These are phyloP conservation scores for Linderniella brevidens DNA, from an alignment of 257 asterid species.

Conservation along the genomic window DNA sequence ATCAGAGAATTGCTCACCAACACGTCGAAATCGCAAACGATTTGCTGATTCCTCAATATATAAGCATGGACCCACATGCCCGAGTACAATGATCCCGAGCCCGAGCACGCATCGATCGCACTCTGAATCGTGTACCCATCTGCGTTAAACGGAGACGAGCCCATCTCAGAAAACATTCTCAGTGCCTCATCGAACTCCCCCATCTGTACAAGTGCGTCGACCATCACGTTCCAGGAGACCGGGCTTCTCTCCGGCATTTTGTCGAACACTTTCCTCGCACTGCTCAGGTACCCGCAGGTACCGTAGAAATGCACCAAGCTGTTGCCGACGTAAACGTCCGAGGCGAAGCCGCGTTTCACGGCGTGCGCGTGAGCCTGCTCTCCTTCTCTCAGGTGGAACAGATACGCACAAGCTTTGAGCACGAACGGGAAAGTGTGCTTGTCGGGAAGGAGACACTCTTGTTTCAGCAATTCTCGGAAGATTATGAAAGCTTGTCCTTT, in stretches of 20 bases:
- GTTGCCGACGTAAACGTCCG: slow-evolving; percentile 53
- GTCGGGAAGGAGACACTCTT: slow-evolving; percentile 34
- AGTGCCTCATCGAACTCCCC: slow-evolving; percentile 51
- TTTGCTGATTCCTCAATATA: slow-evolving; percentile 22
- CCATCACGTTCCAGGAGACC: slow-evolving; percentile 66
- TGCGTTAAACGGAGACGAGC: slow-evolving; percentile 32
- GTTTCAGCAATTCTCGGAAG: slow-evolving; percentile 25
- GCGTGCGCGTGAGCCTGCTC: slow-evolving; percentile 43
- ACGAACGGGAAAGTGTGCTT: slow-evolving; percentile 67
- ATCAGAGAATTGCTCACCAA: slow-evolving; percentile 40
- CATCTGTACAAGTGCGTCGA: slow-evolving; percentile 48
- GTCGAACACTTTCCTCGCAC: slow-evolving; percentile 42
- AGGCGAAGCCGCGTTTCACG: slow-evolving; percentile 42
- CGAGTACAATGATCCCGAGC: slow-evolving; percentile 49
- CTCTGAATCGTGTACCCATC: slow-evolving; percentile 78
- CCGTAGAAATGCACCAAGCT: slow-evolving; percentile 72
- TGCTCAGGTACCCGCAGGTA: slow-evolving; percentile 39
- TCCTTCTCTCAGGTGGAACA: slow-evolving; percentile 46
- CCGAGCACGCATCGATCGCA: slow-evolving; percentile 53
- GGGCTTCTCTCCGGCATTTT: slow-evolving; percentile 50
- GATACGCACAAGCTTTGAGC: slow-evolving; percentile 51
- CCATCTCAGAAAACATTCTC: slow-evolving; percentile 41
- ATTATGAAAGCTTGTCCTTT: slow-evolving; percentile 27
- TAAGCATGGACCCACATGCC: slow-evolving; percentile 72
- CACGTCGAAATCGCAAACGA: slow-evolving; percentile 19